phyloP scores from a whole-genome alignment of 2,329 filamentous ascomycete genomes.

The Paraconiothyrium sp. region DNA sequence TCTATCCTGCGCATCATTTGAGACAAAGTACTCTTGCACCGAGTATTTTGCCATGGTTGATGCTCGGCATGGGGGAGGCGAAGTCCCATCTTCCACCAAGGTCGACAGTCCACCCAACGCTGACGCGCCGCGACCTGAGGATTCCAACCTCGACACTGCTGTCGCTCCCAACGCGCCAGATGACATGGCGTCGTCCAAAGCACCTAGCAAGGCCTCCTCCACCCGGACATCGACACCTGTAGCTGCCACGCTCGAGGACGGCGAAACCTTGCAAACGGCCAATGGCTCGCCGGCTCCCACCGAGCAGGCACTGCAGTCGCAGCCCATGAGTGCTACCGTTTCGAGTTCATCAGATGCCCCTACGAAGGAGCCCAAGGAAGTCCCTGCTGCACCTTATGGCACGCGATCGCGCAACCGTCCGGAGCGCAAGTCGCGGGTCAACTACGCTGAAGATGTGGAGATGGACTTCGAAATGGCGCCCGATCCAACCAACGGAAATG shows the following conservation, averaged over 20 bases:
- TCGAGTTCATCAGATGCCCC: constrained; percentile 42
- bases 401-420: constrained; percentile 92
- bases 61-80: constrained; percentile 48
- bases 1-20: constrained; percentile 27
- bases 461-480: constrained; percentile 80
- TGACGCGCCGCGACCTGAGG: constrained; percentile 41
- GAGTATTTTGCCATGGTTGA: constrained; percentile 46
- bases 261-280: constrained; percentile 32
- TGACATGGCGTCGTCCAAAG: constrained; percentile 41
- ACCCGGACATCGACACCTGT: constrained; percentile 47
- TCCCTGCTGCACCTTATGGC: constrained; percentile 75
- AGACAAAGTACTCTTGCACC: constrained; percentile 29
- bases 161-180: constrained; percentile 34
- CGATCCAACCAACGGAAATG: constrained; percentile 67
- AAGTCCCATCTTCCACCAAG: constrained; percentile 42
- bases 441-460: constrained; percentile 96
- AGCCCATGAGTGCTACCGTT: constrained; percentile 38
- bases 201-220: constrained; percentile 46
- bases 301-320: constrained; percentile 41
- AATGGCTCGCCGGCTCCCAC: constrained; percentile 39
- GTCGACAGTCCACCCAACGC: constrained; percentile 41
- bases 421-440: constrained; percentile 76
- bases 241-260: constrained; percentile 35
- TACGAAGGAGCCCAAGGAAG: constrained; percentile 45
- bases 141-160: constrained; percentile 39